These are phyloP conservation scores for Trametes maxima DNA, from an alignment of 768 basidiomycete genomes.

Conservation along the genomic window DNA sequence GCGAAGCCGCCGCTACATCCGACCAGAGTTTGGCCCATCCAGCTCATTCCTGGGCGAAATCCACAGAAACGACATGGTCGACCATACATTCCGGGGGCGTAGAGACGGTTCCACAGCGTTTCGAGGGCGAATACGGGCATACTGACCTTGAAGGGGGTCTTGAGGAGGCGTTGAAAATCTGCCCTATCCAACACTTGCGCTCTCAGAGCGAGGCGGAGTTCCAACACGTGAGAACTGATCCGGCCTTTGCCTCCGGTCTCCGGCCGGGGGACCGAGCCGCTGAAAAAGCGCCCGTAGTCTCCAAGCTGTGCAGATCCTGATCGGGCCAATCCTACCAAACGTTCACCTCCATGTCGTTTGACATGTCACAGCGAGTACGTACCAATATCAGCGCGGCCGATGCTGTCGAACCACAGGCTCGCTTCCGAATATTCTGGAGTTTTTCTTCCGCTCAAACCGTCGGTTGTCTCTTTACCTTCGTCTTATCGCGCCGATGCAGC, in stretches of 20 bases:
- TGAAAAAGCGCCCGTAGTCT: not conserved
- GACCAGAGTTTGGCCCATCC: slow-evolving; percentile 28
- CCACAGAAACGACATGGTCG: slow-evolving; percentile 12
- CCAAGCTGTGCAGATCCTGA: not conserved
- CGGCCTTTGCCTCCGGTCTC: not conserved
- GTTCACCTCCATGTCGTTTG: not conserved
- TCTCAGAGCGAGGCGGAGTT: slow-evolving; percentile 23
- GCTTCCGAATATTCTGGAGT: no score
- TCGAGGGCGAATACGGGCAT: slow-evolving; percentile 27
- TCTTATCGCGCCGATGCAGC: no score
- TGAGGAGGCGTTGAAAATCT: slow-evolving; percentile 30
- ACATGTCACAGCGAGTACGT: not conserved
- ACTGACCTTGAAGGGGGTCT: slow-evolving; percentile 41
- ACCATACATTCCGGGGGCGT: slow-evolving; percentile 16
- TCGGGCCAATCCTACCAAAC: not conserved
- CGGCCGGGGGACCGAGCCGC: not conserved
- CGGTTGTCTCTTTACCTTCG: no score
- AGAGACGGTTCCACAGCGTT: slow-evolving; percentile 26
- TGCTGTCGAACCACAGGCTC: no score
- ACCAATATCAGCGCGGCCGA: not conserved
- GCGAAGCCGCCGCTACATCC: slow-evolving; percentile 31
- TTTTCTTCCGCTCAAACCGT: no score
- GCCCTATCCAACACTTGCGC: slow-evolving; percentile 13
- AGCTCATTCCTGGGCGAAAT: slow-evolving; percentile 24
- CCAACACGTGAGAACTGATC: slow-evolving; percentile 20